These are phyloP conservation scores for Colletotrichum destructivum DNA, from an alignment of 2,329 filamentous ascomycete species.

Conservation along the genomic window DNA sequence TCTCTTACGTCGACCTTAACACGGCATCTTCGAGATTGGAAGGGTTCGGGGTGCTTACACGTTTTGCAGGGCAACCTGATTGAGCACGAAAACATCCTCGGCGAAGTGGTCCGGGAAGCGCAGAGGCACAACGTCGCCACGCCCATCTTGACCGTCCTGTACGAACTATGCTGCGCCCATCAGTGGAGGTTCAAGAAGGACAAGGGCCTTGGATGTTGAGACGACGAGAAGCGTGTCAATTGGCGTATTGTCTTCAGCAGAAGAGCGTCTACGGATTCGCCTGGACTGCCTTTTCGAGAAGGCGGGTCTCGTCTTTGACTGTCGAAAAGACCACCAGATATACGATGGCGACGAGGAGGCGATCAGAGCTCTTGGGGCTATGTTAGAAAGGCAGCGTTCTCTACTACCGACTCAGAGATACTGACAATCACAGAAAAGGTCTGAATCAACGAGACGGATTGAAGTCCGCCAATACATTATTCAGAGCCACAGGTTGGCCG, in stretches of 20 bases:
- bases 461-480: not conserved
- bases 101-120: slow-evolving; percentile 66
- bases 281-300: no score
- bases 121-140: slow-evolving; percentile 60
- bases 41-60: not conserved
- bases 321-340: not conserved
- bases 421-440: not conserved
- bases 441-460: not conserved
- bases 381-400: not conserved
- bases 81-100: slow-evolving; percentile 68
- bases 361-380: not conserved
- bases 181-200: slow-evolving; percentile 64
- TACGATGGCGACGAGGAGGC: not conserved
- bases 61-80: slow-evolving; percentile 44
- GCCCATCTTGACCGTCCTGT: slow-evolving; percentile 65
- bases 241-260: no score
- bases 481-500: no score
- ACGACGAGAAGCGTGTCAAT: no score
- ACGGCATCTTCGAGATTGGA: no score
- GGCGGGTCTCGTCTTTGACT: no score
- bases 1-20: no score
- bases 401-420: not conserved
- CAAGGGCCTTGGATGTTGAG: slow-evolving; percentile 51
- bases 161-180: slow-evolving; percentile 62
- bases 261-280: no score